Percentiles rank a stretch among this genome's conserved stretches.
Conservation (phyloP, 1,139 yeast genomes). For the Taphrina deformans region DNA sequence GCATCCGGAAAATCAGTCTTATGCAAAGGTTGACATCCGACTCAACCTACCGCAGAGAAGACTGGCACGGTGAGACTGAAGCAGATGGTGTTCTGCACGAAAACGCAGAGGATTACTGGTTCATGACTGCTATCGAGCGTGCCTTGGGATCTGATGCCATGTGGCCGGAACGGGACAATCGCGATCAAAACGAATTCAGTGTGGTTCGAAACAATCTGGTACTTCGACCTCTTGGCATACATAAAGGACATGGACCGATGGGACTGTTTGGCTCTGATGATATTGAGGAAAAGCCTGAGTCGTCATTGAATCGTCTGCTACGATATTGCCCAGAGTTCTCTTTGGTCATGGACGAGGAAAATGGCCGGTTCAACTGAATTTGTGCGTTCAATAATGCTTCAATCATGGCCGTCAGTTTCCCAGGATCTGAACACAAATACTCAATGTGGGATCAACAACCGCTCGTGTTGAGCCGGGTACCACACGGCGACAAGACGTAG, state of each 20-base stretch:
- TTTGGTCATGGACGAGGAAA: not conserved
- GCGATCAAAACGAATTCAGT: slow-evolving; percentile 9
- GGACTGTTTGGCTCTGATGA: not conserved
- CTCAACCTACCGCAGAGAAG: not conserved
- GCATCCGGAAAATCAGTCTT: slow-evolving; percentile 3
- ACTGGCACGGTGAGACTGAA: not conserved
- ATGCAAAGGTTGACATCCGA: slow-evolving; percentile 18
- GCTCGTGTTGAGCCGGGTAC: too few species aligned
- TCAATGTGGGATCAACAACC: too few species aligned
- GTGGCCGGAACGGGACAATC: slow-evolving; percentile 16
- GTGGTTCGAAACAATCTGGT: not conserved
- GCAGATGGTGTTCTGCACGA: not conserved
- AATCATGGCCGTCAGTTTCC: not conserved
- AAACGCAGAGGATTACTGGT: slow-evolving; percentile 25
- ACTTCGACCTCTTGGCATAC: slow-evolving; percentile 22
- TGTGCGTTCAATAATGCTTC: not conserved
- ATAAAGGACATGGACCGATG: slow-evolving; percentile 12
- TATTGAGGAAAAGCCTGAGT: not conserved
- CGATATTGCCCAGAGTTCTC: slow-evolving; percentile 18
- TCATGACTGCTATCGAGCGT: slow-evolving; percentile 23
- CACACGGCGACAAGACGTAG: too few species aligned
- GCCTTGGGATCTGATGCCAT: slow-evolving; percentile 7
- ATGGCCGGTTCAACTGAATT: slow-evolving; percentile 1
- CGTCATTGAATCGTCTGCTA: not conserved
- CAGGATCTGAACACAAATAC: too few species aligned